A percentile compares a stretch with the other conserved stretches of the same genome.
These are phyloP conservation scores for Raffaelea arxii DNA, from an alignment of 2,329 filamentous ascomycete genomes.

Conservation along the genomic window DNA sequence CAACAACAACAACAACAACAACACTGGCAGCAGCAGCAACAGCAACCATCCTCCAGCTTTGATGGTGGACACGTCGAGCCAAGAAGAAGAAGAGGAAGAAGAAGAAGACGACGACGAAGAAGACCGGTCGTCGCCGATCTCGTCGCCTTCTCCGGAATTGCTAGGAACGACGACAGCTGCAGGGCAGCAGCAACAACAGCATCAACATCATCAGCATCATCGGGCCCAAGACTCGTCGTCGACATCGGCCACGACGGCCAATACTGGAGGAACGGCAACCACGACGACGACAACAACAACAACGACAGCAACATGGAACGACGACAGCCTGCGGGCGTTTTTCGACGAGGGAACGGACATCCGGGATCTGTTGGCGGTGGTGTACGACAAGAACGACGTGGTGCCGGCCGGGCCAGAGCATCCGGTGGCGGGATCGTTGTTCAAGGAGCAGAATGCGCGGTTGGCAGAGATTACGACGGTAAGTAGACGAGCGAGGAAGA, in stretches of 20 bases:
- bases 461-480: constrained; percentile 77
- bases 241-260: constrained; percentile 36
- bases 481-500: no score
- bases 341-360: constrained; percentile 86
- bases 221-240: constrained; percentile 37
- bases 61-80: constrained; percentile 60
- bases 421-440: constrained; percentile 70
- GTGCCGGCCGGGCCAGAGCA: constrained; percentile 74
- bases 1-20: no score
- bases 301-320: constrained; percentile 67
- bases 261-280: constrained; percentile 32
- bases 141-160: constrained; percentile 55
- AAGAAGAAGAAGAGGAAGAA: constrained; percentile 47
- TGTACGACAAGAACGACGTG: constrained; percentile 84
- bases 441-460: constrained; percentile 77
- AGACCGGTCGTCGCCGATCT: constrained; percentile 50
- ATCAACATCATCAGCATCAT: constrained; percentile 14
- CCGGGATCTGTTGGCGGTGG: constrained; percentile 78
- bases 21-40: no score
- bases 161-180: constrained; percentile 34
- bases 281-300: constrained; percentile 45
- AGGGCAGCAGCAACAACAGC: constrained; percentile 5
- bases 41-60: constrained; percentile 60
- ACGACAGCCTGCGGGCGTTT: constrained; percentile 75
- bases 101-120: constrained; percentile 44